Evolutionary conservation across 441 rosid species (phyloP).

Genomic region (Pelargonium citronellum): DNA sequence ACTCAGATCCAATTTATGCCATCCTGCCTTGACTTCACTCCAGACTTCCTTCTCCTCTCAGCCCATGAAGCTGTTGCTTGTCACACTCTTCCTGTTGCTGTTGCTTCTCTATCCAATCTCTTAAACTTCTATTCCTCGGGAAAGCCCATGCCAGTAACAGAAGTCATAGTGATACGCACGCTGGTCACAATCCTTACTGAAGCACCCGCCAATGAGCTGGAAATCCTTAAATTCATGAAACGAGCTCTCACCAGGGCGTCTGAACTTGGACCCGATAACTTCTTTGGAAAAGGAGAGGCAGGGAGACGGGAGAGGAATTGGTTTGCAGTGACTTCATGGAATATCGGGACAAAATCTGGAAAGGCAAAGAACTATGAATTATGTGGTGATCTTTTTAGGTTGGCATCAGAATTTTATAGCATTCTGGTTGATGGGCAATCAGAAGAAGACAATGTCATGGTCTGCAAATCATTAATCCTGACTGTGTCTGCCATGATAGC

Average conservation of each 20-base stretch:
- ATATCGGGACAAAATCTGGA: constrained; percentile 67
- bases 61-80: constrained; percentile 97
- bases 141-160: constrained; percentile 56
- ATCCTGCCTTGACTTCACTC: constrained; percentile 67
- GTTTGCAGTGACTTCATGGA: constrained; percentile 86
- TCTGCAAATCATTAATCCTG: constrained; percentile 61
- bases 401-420: constrained; percentile 58
- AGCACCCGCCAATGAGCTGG: constrained; percentile 50
- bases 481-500: constrained; percentile 65
- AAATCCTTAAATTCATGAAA: constrained; percentile 54
- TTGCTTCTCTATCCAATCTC: constrained; percentile 64
- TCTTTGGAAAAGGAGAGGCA: constrained; percentile 73
- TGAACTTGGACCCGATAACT: constrained; percentile 57
- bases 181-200: constrained; percentile 58
- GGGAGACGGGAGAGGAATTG: constrained; percentile 72
- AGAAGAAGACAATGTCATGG: constrained; percentile 48
- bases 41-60: constrained; percentile 72
- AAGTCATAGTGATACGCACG: constrained; percentile 73
- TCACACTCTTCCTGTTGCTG: constrained; percentile 64
- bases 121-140: constrained; percentile 57
- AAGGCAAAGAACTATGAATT: constrained; percentile 56
- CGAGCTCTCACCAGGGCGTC: constrained; percentile 51
- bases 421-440: constrained; percentile 36
- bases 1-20: constrained; percentile 69
- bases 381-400: constrained; percentile 55